Base-by-base conservation (phyloP, 2,329 filamentous ascomycete species). In the Thermochaetoides dissita region DNA sequence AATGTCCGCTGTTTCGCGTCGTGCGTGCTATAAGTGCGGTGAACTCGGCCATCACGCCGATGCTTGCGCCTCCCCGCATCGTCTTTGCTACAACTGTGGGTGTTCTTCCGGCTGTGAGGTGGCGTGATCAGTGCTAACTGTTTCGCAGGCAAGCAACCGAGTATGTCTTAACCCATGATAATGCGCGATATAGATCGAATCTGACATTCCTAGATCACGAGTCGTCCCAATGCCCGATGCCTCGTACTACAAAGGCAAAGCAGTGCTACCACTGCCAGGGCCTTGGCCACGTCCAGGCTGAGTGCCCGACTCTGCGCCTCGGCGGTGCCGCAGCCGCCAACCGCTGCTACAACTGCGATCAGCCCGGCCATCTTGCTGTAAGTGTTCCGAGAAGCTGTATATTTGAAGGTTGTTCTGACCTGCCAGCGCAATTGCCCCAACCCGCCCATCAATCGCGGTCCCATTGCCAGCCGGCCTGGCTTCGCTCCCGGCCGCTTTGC, bases 241-340 rank as follows among this genome's bases (percentile, higher is more conserved):
- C 91, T 58, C 83, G 91, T 64, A 95, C 89, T 48, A 95, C 91
- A 51, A 91, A 98, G 69, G 87, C 87, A 41, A 98, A 98, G 79
- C 91, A 98, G 74, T 98, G 91, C 78, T 98, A 98, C 65, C 91
- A 96, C 70, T 98, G 91, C 74, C 91, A 96, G 72, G 91, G 91
- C 46, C 77, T 96, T 48, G 91, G 91, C 53, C 91, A 98, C 63
- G 91, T 98, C 57, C 91, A 98, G 72, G 91, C 91, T 54, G 91
- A 98, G 65, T 98, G 91, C 76, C 91, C 91, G 57, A 96, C 91
- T 49, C 77, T 98, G 51, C 86, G 91, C 55, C 67, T 98, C 63
- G 94, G 79, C 64, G 88, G 83, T 52, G 82, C 81, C 55, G 76
- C 80, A 49, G 80, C 81, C 47, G 80, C 82, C 61, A 86, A 85